Conservation (phyloP, 2,329 filamentous ascomycete species). For the Blumeria hordei region DNA sequence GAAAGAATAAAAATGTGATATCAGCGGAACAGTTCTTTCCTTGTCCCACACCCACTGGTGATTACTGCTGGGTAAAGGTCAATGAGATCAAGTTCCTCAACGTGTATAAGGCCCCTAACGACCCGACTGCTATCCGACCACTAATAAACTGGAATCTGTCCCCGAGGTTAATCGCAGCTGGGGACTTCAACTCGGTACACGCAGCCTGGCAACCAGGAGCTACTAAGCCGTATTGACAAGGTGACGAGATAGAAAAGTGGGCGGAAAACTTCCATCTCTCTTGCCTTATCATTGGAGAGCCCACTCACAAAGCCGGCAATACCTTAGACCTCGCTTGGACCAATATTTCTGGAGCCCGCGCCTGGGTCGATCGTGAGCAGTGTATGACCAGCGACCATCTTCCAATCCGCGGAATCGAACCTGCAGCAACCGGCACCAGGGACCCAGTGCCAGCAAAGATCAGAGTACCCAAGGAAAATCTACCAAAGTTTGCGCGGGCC, state of each 20-base stretch:
- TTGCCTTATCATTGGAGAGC: neutral
- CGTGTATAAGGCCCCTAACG: neutral
- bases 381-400: neutral
- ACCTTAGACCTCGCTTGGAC: neutral
- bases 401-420: neutral
- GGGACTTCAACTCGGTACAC: neutral
- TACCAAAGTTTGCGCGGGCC: neutral
- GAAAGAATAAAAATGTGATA: neutral
- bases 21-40: neutral
- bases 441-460: neutral
- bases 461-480: neutral
- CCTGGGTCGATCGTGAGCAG: neutral
- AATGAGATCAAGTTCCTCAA: neutral
- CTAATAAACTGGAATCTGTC: neutral
- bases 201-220: neutral
- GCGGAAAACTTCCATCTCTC: neutral
- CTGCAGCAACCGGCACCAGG: neutral
- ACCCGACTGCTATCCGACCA: neutral
- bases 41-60: neutral
- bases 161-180: neutral
- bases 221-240: neutral
- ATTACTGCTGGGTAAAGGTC: neutral
- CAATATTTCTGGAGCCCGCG: neutral
- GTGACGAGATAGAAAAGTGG: neutral
- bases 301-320: neutral